A percentile compares a stretch with the other conserved stretches of the same genome.
Evolutionary conservation across 768 basidiomycete genomes (phyloP).

Genomic region (Calocybe cyanea): DNA sequence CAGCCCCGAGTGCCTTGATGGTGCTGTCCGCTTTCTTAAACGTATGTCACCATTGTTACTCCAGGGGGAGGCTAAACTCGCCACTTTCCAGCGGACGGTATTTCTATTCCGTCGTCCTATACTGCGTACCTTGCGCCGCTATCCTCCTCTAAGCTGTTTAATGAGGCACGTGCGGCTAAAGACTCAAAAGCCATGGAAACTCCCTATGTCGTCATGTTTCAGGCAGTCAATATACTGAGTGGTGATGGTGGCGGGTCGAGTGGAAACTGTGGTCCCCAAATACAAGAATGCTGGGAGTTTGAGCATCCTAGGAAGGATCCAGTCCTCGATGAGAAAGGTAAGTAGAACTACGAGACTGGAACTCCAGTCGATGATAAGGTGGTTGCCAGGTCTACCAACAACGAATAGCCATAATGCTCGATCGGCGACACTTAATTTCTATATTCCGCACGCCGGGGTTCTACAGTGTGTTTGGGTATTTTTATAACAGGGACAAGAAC

Average conservation of each 20-base stretch:
- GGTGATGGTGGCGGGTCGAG: slow-evolving; percentile 61
- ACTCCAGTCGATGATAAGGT: background rate
- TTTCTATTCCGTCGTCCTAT: slow-evolving; percentile 96
- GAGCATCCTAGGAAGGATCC: slow-evolving; percentile 87
- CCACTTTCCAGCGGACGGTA: slow-evolving; percentile 70
- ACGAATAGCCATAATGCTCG: slow-evolving; percentile 98
- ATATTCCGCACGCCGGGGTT: slow-evolving; percentile 91
- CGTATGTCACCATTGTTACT: slow-evolving; percentile 42
- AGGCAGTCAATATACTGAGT: slow-evolving; percentile 86
- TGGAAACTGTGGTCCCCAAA: slow-evolving; percentile 71
- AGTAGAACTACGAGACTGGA: background rate
- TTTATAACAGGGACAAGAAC: too few species aligned
- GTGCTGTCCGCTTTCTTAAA: slow-evolving; percentile 91
- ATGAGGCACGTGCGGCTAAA: slow-evolving; percentile 67
- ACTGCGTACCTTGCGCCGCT: slow-evolving; percentile 92
- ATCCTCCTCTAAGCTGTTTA: slow-evolving; percentile 89
- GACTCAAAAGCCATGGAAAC: slow-evolving; percentile 81
- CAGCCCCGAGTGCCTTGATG: slow-evolving; percentile 96
- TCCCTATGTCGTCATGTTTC: slow-evolving; percentile 98
- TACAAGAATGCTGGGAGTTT: slow-evolving; percentile 98
- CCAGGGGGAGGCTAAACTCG: too few species aligned
- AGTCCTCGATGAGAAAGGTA: slow-evolving; percentile 70
- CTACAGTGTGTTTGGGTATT: slow-evolving; percentile 52
- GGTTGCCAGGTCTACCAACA: slow-evolving; percentile 68
- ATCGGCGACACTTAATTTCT: slow-evolving; percentile 80